These are phyloP conservation scores for Kernera saxatilis DNA, from an alignment of 345 rosid species.

Conservation along the genomic window DNA sequence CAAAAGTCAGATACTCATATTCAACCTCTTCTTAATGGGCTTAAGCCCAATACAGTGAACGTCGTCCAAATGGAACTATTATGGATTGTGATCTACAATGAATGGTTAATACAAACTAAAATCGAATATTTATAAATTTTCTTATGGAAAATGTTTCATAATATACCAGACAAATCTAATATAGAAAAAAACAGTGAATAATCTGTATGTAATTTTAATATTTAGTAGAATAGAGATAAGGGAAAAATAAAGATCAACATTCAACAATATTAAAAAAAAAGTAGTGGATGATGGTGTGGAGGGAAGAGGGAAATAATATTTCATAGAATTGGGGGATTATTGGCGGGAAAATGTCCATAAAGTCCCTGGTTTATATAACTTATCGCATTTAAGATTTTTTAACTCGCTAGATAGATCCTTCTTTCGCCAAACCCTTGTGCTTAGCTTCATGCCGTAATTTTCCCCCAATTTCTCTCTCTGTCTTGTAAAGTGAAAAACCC, in stretches of 20 bases:
- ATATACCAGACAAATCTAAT: too few relatives aligned
- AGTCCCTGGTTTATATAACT: constrained; percentile 31
- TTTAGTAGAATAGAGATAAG: background rate
- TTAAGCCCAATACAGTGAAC: background rate
- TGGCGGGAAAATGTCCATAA: constrained; percentile 59
- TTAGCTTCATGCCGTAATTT: background rate
- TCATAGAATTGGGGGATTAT: background rate
- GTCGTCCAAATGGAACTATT: background rate
- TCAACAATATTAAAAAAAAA: background rate
- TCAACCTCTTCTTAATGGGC: constrained; percentile 23
- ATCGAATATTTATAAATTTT: too few relatives aligned
- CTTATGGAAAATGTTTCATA: too few relatives aligned
- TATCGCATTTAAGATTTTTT: background rate
- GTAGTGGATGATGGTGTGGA: constrained; percentile 7
- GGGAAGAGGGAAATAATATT: background rate
- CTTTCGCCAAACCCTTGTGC: background rate
- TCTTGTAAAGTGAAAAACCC: background rate
- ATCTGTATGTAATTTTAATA: too few relatives aligned
- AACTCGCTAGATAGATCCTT: constrained; percentile 25
- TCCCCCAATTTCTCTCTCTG: background rate
- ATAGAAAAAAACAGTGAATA: too few relatives aligned
- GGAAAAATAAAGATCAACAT: background rate
- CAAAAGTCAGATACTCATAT: background rate
- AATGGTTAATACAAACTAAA: too few relatives aligned
- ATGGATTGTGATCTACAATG: background rate